Evolutionary conservation across 192 early-diverging fungal genomes (phyloP).

Genomic region (Coemansia aciculifera): DNA sequence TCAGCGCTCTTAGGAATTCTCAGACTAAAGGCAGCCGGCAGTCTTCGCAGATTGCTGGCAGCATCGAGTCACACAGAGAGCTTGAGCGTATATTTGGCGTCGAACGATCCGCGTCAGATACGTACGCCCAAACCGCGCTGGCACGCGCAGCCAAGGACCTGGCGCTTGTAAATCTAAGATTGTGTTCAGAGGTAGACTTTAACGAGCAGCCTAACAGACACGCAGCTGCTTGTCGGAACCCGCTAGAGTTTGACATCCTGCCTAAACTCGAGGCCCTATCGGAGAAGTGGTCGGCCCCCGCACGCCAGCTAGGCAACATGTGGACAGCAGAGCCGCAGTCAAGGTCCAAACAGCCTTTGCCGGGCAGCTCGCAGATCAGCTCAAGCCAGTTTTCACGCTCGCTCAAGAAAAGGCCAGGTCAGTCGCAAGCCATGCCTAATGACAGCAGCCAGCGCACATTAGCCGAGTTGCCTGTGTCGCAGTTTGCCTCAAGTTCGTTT

Average conservation of each 20-base stretch:
- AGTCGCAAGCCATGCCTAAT: background rate
- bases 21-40: background rate
- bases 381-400: background rate
- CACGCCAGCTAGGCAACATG: conserved; percentile 7
- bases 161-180: conserved; percentile 8
- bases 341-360: background rate
- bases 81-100: conserved; percentile 7
- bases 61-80: background rate
- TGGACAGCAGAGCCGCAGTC: conserved; percentile 11
- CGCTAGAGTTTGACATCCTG: background rate
- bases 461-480: background rate
- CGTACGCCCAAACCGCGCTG: background rate
- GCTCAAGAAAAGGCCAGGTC: background rate
- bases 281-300: conserved; percentile 2
- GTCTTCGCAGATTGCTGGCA: background rate
- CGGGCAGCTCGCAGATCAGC: background rate
- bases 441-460: conserved; percentile 2
- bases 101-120: background rate
- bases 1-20: background rate
- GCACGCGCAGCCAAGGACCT: conserved; percentile 18
- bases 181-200: background rate
- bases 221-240: background rate
- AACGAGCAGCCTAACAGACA: background rate
- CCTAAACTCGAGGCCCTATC: conserved; percentile 2
- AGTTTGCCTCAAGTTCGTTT: background rate